A percentile compares a stretch with the other conserved stretches of the same genome.
These are phyloP conservation scores for Lippia alba DNA, from an alignment of 305 asterid genomes.

Conservation along the genomic window DNA sequence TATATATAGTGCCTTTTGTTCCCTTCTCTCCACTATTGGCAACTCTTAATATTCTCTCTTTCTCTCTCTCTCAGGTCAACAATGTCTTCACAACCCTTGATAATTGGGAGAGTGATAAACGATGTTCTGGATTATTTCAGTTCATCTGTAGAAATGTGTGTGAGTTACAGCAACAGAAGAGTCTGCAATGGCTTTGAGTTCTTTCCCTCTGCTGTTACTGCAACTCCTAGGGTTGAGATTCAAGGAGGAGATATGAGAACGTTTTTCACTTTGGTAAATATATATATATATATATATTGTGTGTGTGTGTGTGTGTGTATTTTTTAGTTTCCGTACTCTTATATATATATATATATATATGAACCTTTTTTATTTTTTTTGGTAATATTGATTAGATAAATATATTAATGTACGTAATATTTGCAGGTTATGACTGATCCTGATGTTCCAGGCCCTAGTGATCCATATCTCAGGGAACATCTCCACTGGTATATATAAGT, in stretches of 20 bases:
- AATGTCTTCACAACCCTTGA: conserved; percentile 43
- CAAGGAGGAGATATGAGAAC: conserved; percentile 56
- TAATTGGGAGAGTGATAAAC: conserved; percentile 62
- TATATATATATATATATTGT: neutral
- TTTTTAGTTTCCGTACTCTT: neutral
- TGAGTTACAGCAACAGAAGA: conserved; percentile 48
- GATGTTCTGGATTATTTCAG: conserved; percentile 58
- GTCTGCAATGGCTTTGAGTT: conserved; percentile 64
- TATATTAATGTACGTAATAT: neutral
- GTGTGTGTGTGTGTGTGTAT: neutral
- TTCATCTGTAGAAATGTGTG: conserved; percentile 43
- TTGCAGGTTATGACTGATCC: conserved; percentile 72
- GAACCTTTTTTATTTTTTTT: neutral
- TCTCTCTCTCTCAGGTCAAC: conserved; percentile 37
- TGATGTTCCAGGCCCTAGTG: conserved; percentile 81
- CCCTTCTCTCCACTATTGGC: neutral
- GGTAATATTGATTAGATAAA: neutral
- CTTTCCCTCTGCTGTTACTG: conserved; percentile 57
- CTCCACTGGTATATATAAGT: conserved; percentile 56
- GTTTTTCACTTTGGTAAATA: conserved; percentile 59
- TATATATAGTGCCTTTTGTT: no score
- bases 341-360: neutral
- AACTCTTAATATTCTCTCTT: neutral
- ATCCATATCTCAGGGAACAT: conserved; percentile 68
- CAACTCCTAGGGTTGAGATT: conserved; percentile 50